Base-by-base conservation (phyloP, 75 land plant genomes). In the Isoetes taiwanensis region DNA sequence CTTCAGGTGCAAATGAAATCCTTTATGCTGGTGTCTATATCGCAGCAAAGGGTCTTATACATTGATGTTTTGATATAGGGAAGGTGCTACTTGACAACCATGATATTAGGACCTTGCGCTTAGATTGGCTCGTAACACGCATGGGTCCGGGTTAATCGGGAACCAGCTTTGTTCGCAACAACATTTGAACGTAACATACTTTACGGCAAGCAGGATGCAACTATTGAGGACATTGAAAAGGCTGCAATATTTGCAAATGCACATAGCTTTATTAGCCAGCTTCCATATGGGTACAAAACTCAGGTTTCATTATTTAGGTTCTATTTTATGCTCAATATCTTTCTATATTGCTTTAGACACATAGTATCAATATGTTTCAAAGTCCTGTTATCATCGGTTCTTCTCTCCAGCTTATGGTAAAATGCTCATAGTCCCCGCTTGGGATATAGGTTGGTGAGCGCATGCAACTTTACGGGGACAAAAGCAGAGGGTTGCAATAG, bases 211-310 rank as follows among this genome's bases (percentile, higher is more conserved):
- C 50, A 16, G 23, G 16, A 16, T 6, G 50, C 50, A 8, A 46
- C 50, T 4, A 46, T 6, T 5, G 16, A 6, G 23, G 50, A 46
- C 8, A 16, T 46, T 23, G 50, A 46, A n/a, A 8, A 46, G 4
- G 50, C 50, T 4, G 50, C 50, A 46, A 46, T 19, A 46, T 19
- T 23, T 19, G 50, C 50, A 46, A 46, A 46, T n/a, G 50, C 50
- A 19, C 50, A 46, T n/a, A 46, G 50, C 19, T 46, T 46, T 46
- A 46, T 46, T n/a, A 6, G 12, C 5, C 50, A 46, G n/a, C 50
- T 46, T 46, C 50, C 50, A 46, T 8, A 46, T n/a, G 50, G 50
- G 4, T 46, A 46, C 25, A n/a, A 46, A 8, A 46, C 50, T 46
- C 50, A 46, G 50, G 50, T 46, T n/a, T n/a, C n/a, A n/a, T n/a